Percentiles rank a stretch among this genome's conserved stretches.
Evolutionary conservation across 257 asterid species (phyloP).

Genomic region (Mitragyna speciosa): DNA sequence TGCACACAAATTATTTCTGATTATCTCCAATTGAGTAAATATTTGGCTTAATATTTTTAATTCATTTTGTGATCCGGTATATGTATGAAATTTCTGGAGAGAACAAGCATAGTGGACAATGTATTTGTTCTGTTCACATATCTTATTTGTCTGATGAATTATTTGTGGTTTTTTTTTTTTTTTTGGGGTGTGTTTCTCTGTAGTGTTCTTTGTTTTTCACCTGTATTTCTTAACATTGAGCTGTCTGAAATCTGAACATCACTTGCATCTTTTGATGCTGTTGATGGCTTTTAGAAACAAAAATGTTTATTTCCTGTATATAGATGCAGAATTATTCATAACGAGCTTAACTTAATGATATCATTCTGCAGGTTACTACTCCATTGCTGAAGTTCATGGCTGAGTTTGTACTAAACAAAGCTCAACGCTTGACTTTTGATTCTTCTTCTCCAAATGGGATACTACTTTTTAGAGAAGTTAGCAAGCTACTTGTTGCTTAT

Average conservation of each 20-base stretch:
- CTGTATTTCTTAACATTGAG: too few relatives aligned
- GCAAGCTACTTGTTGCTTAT: constrained; percentile 88
- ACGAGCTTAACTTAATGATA: neutral
- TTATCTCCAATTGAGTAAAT: neutral
- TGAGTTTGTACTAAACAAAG: constrained; percentile 89
- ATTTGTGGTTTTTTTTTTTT: neutral
- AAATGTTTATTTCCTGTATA: too few relatives aligned
- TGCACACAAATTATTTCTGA: too few relatives aligned
- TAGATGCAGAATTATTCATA: too few relatives aligned
- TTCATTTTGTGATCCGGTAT: neutral
- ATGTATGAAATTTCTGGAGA: neutral
- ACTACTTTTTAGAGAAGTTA: constrained; percentile 95
- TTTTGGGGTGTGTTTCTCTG: neutral
- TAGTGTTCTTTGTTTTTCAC: neutral
- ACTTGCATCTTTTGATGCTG: neutral
- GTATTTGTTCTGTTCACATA: neutral
- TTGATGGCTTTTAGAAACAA: neutral
- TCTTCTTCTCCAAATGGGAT: constrained; percentile 96
- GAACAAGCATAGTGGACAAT: too few relatives aligned
- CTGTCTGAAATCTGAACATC: neutral
- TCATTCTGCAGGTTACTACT: constrained; percentile 74
- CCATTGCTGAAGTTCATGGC: constrained; percentile 93
- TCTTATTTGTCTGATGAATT: neutral
- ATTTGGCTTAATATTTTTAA: neutral
- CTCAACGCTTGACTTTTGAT: constrained; percentile 91